Evolutionary conservation across 2,329 filamentous ascomycete genomes (phyloP).

Genomic region (Aspergillus quadricinctus): DNA sequence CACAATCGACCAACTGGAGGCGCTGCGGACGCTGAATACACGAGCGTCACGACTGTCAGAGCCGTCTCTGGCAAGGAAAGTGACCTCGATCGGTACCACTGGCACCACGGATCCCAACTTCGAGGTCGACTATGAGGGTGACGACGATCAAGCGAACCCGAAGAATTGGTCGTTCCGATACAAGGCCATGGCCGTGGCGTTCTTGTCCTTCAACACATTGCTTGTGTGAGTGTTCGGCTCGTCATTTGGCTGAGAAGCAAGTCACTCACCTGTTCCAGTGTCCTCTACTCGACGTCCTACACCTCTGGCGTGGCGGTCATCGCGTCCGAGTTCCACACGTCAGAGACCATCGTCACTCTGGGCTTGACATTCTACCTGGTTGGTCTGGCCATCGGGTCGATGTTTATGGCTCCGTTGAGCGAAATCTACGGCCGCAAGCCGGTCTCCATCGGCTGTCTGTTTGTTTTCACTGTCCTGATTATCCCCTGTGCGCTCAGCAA

Average conservation of each 20-base stretch:
- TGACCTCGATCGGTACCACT: slow-evolving; percentile 44
- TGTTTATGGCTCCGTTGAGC: slow-evolving; percentile 67
- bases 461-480: slow-evolving; percentile 62
- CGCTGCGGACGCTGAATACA: slow-evolving; percentile 24
- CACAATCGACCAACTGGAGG: slow-evolving; percentile 23
- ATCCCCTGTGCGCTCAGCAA: slow-evolving; percentile 68
- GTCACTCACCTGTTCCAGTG: slow-evolving; percentile 31
- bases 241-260: not conserved
- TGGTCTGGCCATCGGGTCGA: slow-evolving; percentile 66
- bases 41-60: slow-evolving; percentile 28
- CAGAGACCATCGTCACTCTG: slow-evolving; percentile 61
- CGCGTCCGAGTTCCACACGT: slow-evolving; percentile 59
- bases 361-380: slow-evolving; percentile 76
- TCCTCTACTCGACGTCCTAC: slow-evolving; percentile 75
- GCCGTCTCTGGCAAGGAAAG: slow-evolving; percentile 36
- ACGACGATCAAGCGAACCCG: slow-evolving; percentile 61
- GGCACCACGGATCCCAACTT: slow-evolving; percentile 55
- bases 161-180: slow-evolving; percentile 62
- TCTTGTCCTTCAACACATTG: slow-evolving; percentile 56
- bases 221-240: slow-evolving; percentile 40
- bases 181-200: slow-evolving; percentile 51
- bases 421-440: slow-evolving; percentile 45
- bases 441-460: slow-evolving; percentile 65
- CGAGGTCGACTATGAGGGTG: slow-evolving; percentile 67
- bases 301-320: slow-evolving; percentile 68